Percentiles rank a stretch among this genome's conserved stretches.
Evolutionary conservation across 1,139 yeast genomes (phyloP).

Genomic region (Debaryomyces udenii): DNA sequence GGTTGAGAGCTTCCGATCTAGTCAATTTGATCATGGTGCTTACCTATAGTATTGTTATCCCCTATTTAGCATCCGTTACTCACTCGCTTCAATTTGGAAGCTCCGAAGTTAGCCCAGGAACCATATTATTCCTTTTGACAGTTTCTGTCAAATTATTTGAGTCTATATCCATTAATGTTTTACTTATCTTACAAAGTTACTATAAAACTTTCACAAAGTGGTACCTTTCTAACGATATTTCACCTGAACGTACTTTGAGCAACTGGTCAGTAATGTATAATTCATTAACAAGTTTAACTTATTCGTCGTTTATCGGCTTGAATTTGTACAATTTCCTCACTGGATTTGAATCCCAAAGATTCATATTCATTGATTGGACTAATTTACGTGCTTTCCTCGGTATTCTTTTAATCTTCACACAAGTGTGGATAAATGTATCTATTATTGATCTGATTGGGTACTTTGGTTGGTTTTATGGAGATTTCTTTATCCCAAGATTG

Average conservation of each 20-base stretch:
- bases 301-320: slow-evolving; percentile 48
- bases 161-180: slow-evolving; percentile 52
- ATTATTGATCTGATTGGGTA: slow-evolving; percentile 77
- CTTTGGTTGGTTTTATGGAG: slow-evolving; percentile 91
- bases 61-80: slow-evolving; percentile 41
- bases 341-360: slow-evolving; percentile 21
- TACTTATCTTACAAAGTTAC: slow-evolving; percentile 64
- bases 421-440: slow-evolving; percentile 72
- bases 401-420: slow-evolving; percentile 55
- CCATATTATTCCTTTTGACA: slow-evolving; percentile 49
- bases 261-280: slow-evolving; percentile 81
- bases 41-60: slow-evolving; percentile 48
- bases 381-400: slow-evolving; percentile 66
- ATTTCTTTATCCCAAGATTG: slow-evolving; percentile 67
- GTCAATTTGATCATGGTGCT: slow-evolving; percentile 52
- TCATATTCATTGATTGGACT: slow-evolving; percentile 41
- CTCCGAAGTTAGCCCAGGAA: slow-evolving; percentile 14
- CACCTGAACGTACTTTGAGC: slow-evolving; percentile 68
- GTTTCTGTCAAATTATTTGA: slow-evolving; percentile 56
- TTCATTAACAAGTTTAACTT: slow-evolving; percentile 47
- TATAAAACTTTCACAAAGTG: slow-evolving; percentile 67
- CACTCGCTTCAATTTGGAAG: slow-evolving; percentile 20
- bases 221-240: slow-evolving; percentile 67
- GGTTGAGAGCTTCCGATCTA: slow-evolving; percentile 67
- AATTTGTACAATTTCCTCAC: slow-evolving; percentile 35